Evolutionary conservation across 2,329 filamentous ascomycete species (phyloP), one percentile per base, ranked within the genome.

Genomic region (Alternaria incomplexa): DNA sequence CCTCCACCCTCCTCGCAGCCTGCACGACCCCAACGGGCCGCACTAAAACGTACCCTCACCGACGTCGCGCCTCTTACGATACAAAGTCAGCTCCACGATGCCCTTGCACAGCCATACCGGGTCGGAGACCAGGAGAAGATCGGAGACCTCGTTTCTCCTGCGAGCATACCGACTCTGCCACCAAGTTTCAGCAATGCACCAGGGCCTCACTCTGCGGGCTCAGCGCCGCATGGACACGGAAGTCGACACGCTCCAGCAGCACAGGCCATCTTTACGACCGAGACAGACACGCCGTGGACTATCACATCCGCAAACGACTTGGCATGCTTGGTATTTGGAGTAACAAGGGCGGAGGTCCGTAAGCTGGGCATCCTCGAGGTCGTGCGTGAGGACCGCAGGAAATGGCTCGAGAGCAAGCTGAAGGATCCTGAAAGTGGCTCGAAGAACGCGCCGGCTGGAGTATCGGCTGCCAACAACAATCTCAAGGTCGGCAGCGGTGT

Each of bases 231-330:
- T 79, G 91, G 91, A 9, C 94, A 97, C 80, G 91, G 93, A 61
- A 96, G 92, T 73, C 89, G 96, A 79, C 97, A 93, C 89, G 90
- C 92, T 13, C 93, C 93, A 8, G 92, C 93, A 45, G 92, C 95
- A 6, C 96, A 99, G 79, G 96, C 96, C 56, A 97, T 99, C 61
- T 99, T 99, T 78, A 96, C 95, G 8, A 99, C 96, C n/a, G 93
- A 97, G 79, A 87, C 92, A 13, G 89, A 91, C 67, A 88, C 93
- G 9, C 96, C 95, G 4, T 99, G 93, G 92, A 99, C 95, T 1
- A 97, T 99, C 63, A 87, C 97, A 56, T 93, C 96, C 4, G 96
- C 96, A 53, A 99, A 99, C 77, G 96, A 99, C 77, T 85, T 99
- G 52, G 96, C 96, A 17, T 99, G 96, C 80, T 85, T 99, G 46